Evolutionary conservation across 352 stramenopile species (phyloP), one percentile per base, ranked within the genome.

Genomic region (Plasmopara muralis): DNA sequence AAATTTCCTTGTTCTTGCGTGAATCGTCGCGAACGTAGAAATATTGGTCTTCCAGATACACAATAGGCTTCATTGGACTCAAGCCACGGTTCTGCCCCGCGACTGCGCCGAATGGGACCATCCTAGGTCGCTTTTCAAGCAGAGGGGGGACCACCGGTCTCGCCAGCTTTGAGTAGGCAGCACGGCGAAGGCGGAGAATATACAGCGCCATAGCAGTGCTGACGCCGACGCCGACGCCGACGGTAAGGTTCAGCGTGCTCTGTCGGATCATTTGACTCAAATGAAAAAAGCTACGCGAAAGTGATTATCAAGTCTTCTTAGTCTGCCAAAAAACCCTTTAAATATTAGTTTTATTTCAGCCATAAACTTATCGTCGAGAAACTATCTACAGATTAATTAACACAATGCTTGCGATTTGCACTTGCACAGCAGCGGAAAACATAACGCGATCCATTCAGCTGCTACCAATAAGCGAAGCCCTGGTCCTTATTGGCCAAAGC

Each of bases 21-120:
- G 78, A 72, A 57, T 98, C 93, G 62, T 98, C 94, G 30, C 93
- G 87, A 44, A 97, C 78, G 89, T 97, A 98, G 50, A 93, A 97
- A 68, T 98, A 98, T 44, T 89, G 90, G 76, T 98, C 91, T 16
- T 93, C 80, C 43, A 98, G 67, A 47, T 89, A 79, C 57, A 90
- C 55, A 16, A 91, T 71, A 20, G 93, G 93, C 55, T 95, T 85
- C 66, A 98, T 93, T 30, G 96, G 84, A 52, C 79, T 79, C 47
- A 77, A 57, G 0, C 85, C 85, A 35, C 85, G 82, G 62, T 93
- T 94, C 60, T 93, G 74, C 29, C 74, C 75, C 0, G 62, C 56
- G n/a, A 92, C 75, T 12, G 72, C 80, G 20, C 84, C 84, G 54
- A 95, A 91, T 6, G 79, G 78, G 40, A 93, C 83, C 75, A 88